phyloP scores from a whole-genome alignment of 2,329 filamentous ascomycete genomes.

The Diaporthe citrichinensis region DNA sequence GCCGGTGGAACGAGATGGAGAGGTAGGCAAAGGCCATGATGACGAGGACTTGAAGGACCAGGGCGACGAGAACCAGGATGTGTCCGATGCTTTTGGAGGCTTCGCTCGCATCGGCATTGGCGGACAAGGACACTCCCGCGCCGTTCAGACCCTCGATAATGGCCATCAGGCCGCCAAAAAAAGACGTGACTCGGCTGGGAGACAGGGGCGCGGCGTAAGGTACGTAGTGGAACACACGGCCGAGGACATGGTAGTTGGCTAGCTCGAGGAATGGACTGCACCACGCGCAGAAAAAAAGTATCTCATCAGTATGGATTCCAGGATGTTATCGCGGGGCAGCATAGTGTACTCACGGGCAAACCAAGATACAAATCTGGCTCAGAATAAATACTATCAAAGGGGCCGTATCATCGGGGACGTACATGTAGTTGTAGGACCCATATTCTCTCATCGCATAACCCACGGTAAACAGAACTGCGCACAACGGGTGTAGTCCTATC shows the following conservation, averaged over 20 bases:
- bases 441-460: slow-evolving; percentile 69
- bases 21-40: slow-evolving; percentile 64
- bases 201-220: slow-evolving; percentile 65
- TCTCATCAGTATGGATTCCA: not conserved
- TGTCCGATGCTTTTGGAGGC: not conserved
- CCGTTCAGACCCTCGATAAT: slow-evolving; percentile 64
- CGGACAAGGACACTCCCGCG: slow-evolving; percentile 62
- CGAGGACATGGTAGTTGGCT: slow-evolving; percentile 70
- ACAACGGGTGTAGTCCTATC: slow-evolving; percentile 64
- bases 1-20: slow-evolving; percentile 63
- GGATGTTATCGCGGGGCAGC: not conserved
- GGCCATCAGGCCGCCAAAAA: slow-evolving; percentile 57
- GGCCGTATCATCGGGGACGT: slow-evolving; percentile 44
- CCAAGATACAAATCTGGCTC: slow-evolving; percentile 56
- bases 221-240: slow-evolving; percentile 68
- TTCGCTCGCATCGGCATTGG: slow-evolving; percentile 53
- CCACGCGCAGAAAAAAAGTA: not conserved
- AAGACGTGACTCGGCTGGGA: slow-evolving; percentile 54
- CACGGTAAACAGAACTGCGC: slow-evolving; percentile 63
- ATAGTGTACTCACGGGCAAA: slow-evolving; percentile 51
- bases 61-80: slow-evolving; percentile 63
- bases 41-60: slow-evolving; percentile 68
- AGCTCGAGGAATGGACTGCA: slow-evolving; percentile 61
- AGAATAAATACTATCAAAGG: slow-evolving; percentile 50
- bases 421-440: slow-evolving; percentile 63